Evolutionary conservation across 768 basidiomycete genomes (phyloP).

Genomic region (Clitopilus passeckerianus): DNA sequence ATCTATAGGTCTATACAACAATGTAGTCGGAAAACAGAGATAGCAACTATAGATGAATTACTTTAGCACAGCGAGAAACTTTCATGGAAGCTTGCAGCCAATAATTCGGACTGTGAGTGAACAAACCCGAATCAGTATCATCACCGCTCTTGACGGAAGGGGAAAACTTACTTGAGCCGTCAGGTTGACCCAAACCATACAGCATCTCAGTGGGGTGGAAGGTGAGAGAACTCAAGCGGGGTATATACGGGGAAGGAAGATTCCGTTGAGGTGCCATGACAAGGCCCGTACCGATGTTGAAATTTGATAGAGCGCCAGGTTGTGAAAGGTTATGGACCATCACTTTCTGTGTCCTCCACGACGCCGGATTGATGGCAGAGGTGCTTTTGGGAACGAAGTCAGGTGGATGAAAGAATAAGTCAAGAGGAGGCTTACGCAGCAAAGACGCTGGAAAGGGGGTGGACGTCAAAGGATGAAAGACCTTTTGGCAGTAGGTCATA

Average conservation of each 20-base stretch:
- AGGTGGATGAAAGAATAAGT: neutral
- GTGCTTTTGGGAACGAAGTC: conserved; percentile 30
- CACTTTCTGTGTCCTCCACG: conserved; percentile 65
- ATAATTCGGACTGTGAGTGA: conserved; percentile 43
- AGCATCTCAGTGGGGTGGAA: conserved; percentile 91
- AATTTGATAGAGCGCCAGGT: conserved; percentile 33
- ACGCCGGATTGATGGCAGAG: conserved; percentile 53
- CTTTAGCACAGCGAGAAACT: conserved; percentile 6
- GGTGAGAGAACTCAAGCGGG: conserved; percentile 55
- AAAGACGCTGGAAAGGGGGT: conserved; percentile 78
- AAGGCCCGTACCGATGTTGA: conserved; percentile 51
- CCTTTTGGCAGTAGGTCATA: conserved; percentile 69
- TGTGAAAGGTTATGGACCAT: conserved; percentile 53
- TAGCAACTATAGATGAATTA: conserved; percentile 12
- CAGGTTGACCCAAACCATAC: conserved; percentile 66
- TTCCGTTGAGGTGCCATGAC: conserved; percentile 48
- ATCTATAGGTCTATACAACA: neutral
- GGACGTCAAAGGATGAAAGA: conserved; percentile 82
- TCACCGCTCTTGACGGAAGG: neutral
- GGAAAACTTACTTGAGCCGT: conserved; percentile 50
- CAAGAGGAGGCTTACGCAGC: conserved; percentile 59
- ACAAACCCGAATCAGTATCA: conserved; percentile 4
- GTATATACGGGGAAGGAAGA: conserved; percentile 54
- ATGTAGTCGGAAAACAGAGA: conserved; percentile 11
- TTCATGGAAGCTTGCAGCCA: conserved; percentile 45